Evolutionary conservation across 2,329 filamentous ascomycete genomes (phyloP).

Genomic region (Xylaria sp.): DNA sequence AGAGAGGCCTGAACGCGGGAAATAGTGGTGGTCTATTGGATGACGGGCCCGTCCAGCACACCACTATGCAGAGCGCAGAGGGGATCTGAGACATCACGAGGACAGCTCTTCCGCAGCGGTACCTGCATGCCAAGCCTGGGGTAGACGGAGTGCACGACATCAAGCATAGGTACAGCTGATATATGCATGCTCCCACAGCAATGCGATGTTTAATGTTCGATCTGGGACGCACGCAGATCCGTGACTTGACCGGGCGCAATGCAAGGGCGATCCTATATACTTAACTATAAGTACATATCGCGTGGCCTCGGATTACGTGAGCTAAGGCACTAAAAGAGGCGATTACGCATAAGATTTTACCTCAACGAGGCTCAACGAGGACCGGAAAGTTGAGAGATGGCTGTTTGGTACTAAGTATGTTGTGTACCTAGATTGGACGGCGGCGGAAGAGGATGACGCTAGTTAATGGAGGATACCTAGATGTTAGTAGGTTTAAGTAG

Average conservation of each 20-base stretch:
- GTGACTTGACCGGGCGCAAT: background rate
- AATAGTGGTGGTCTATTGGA: background rate
- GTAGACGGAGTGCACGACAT: background rate
- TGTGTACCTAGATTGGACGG: background rate
- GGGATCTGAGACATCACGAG: conserved; percentile 3
- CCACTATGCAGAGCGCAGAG: background rate
- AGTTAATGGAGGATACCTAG: no score
- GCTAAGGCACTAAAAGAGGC: no score
- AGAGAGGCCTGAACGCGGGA: background rate
- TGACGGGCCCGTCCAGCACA: background rate
- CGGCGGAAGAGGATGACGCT: no score
- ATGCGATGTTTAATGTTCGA: background rate
- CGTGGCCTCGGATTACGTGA: no score
- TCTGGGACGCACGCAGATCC: background rate
- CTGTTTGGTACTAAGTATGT: background rate
- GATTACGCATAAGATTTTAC: no score
- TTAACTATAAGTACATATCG: background rate
- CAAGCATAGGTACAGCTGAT: background rate
- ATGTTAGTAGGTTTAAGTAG: no score
- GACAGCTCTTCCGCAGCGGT: background rate
- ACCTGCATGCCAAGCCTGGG: conserved; percentile 16
- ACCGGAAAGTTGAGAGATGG: no score
- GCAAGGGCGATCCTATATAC: background rate
- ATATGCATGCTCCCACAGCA: background rate
- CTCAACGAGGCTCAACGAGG: no score